Base-by-base conservation (phyloP, 176 grass and related monocot genomes). In the Puccinellia tenuiflora region DNA sequence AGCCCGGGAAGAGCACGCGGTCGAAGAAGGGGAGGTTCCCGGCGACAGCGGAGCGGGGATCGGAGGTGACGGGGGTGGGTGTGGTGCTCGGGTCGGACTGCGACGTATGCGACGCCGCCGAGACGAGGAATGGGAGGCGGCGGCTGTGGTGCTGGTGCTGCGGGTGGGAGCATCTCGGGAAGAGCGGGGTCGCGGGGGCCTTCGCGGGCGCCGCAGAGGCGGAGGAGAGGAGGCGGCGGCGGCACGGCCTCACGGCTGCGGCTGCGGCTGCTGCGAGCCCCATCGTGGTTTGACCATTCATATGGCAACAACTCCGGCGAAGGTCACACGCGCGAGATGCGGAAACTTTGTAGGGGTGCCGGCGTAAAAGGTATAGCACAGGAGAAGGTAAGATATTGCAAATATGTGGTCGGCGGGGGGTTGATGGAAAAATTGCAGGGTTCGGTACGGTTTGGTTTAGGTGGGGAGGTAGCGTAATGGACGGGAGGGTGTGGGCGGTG, bases 261-360 rank as follows among this genome's bases (percentile, higher is more conserved):
- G 78, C 81, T 2, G 88, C 86, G 29, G 87, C 87, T 73, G 81
- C 77, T 52, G 89, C 87, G 79, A 94, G 82, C 85, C 82, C 92
- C 92, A 94, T 90, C 68, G 87, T 69, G 53, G 78, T 79, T 78
- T 86, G 87, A 78, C 56, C 89, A 85, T 43, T 91, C 92, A 94
- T 94, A 34, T 45, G 68, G 84, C 68, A 75, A 30, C 68, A 75
- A 30, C 67, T 85, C 83, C 78, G 86, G 82, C 78, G 81, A 86
- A 85, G 79, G 82, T 2, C 70, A 62, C 71, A 21, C 24, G 73
- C 57, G 86, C 15, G 16, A 79, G 31, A 35, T 7, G 4, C 14
- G 2, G 40, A 73, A 65, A 78, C 20, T 53, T 73, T 20, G 26
- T n/a, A n/a, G 67, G 77, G 82, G 66, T 18, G 24, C 74, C 40